Conservation (phyloP, 768 basidiomycete species). For the Kwoniella europaea region DNA sequence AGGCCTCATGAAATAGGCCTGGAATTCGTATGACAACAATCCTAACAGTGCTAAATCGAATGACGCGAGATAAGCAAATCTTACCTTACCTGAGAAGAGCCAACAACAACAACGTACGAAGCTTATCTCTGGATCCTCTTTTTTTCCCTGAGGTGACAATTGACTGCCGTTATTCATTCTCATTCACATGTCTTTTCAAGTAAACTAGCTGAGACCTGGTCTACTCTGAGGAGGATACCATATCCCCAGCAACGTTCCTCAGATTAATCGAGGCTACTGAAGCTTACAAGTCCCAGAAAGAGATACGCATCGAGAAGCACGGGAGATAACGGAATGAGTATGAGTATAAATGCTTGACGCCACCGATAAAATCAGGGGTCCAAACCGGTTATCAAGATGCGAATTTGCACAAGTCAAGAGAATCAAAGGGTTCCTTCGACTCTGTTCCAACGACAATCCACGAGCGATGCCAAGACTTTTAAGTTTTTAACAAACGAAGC, state of each 20-base stretch:
- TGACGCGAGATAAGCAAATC: constrained; percentile 13
- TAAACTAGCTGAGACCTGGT: neutral
- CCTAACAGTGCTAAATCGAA: neutral
- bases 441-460: neutral
- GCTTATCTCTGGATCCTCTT: neutral
- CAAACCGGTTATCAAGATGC: constrained; percentile 2
- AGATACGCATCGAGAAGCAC: neutral
- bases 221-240: too few species aligned
- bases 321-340: neutral
- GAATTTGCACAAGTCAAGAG: neutral
- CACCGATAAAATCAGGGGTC: constrained; percentile 4
- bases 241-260: too few species aligned
- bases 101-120: too few species aligned
- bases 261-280: too few species aligned
- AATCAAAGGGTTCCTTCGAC: neutral
- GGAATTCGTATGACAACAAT: neutral
- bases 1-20: neutral
- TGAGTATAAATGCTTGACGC: neutral
- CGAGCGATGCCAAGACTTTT: neutral
- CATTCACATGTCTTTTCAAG: neutral
- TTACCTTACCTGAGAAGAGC: neutral
- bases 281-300: neutral
- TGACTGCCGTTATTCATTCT: constrained; percentile 11
- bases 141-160: neutral
- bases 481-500: too few species aligned